Percentiles rank a stretch among this genome's conserved stretches.
phyloP scores from a whole-genome alignment of 495 filamentous ascomycete genomes.

The Chaetomium cochliodes region DNA sequence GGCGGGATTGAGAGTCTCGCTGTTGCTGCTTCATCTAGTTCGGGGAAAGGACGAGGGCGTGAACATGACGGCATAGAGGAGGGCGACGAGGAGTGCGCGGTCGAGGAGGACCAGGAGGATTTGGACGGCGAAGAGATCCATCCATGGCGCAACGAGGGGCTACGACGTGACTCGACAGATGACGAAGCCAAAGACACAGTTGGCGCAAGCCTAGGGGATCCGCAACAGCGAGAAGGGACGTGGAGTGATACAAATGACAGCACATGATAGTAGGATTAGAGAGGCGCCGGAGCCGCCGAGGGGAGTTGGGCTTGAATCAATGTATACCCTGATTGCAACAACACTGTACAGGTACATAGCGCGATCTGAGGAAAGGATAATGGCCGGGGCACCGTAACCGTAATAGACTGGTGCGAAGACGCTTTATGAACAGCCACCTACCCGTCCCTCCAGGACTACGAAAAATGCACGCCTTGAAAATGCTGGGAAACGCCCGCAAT shows the following conservation, averaged over 20 bases:
- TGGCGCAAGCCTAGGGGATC: slow-evolving; percentile 21
- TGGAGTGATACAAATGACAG: slow-evolving; percentile 24
- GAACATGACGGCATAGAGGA: slow-evolving; percentile 25
- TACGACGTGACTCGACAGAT: slow-evolving; percentile 11
- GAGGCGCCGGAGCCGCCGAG: neutral
- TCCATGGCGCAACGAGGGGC: slow-evolving; percentile 38
- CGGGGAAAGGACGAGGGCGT: neutral
- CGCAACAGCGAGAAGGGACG: slow-evolving; percentile 21
- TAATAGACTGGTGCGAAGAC: neutral
- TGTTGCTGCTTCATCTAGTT: slow-evolving; percentile 1
- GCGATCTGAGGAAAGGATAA: neutral
- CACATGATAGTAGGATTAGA: slow-evolving; percentile 1
- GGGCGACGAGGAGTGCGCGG: slow-evolving; percentile 22
- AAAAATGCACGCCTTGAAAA: slow-evolving; percentile 5
- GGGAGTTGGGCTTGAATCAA: slow-evolving; percentile 4
- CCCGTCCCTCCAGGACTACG: neutral
- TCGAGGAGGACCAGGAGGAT: slow-evolving; percentile 23
- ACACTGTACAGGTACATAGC: neutral
- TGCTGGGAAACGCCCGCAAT: slow-evolving; percentile 13
- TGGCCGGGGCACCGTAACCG: neutral
- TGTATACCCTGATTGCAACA: slow-evolving; percentile 2
- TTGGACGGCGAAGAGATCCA: slow-evolving; percentile 30
- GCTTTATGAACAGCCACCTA: neutral
- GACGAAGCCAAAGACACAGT: slow-evolving; percentile 16
- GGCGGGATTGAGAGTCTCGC: slow-evolving; percentile 23